Evolutionary conservation across 495 filamentous ascomycete genomes (phyloP).

Genomic region (Hyaloscypha hepaticicola): DNA sequence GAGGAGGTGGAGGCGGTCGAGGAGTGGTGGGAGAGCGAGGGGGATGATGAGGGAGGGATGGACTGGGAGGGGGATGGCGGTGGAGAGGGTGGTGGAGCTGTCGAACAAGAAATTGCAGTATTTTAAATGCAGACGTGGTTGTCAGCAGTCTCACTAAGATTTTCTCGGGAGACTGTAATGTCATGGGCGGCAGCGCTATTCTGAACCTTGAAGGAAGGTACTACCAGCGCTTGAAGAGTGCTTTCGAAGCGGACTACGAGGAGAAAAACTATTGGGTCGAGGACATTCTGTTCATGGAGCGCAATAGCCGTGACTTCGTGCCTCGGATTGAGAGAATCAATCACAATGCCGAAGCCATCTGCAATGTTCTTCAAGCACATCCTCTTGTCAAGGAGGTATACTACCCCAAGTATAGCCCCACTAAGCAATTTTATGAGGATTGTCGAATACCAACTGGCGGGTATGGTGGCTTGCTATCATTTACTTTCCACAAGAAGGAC

Average conservation of each 20-base stretch:
- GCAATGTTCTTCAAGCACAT: conserved; percentile 56
- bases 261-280: conserved; percentile 95
- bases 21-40: too few species aligned
- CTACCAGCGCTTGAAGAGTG: conserved; percentile 65
- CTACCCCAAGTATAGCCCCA: conserved; percentile 78
- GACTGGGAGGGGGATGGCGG: too few species aligned
- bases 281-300: conserved; percentile 90
- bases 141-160: conserved; percentile 94
- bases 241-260: conserved; percentile 65
- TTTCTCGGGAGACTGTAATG: conserved; percentile 95
- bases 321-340: conserved; percentile 82
- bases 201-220: conserved; percentile 76
- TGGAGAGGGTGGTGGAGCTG: too few species aligned
- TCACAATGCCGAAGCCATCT: conserved; percentile 79
- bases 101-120: too few species aligned
- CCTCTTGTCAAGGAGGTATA: conserved; percentile 74
- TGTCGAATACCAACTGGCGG: conserved; percentile 74
- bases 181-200: conserved; percentile 90
- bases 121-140: conserved; percentile 84
- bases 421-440: conserved; percentile 70
- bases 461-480: conserved; percentile 89
- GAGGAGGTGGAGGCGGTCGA: too few species aligned
- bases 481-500: conserved; percentile 67
- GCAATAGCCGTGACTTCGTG: conserved; percentile 92
- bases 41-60: too few species aligned